Evolutionary conservation across 768 basidiomycete species (phyloP).

Genomic region (Leccinum rimulosum): DNA sequence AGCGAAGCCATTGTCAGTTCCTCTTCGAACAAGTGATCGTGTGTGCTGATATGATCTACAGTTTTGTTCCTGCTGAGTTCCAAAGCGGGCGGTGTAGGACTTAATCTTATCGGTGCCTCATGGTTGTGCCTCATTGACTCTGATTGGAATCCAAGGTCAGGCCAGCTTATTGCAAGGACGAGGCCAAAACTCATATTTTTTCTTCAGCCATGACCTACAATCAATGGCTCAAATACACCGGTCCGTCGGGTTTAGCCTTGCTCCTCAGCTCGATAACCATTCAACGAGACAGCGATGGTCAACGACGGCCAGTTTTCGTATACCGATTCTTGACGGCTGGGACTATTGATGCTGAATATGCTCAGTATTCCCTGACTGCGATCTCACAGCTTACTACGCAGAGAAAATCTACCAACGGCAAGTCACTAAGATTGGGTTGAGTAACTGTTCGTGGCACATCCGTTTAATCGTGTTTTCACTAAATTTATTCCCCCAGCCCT

Average conservation of each 20-base stretch:
- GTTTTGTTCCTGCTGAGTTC: conserved; percentile 91
- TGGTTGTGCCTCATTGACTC: conserved; percentile 83
- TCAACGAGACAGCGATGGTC: conserved; percentile 70
- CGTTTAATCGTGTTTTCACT: conserved; percentile 2
- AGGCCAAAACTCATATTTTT: background rate
- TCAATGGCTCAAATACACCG: conserved; percentile 97
- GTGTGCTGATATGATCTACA: conserved; percentile 28
- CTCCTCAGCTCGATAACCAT: conserved; percentile 4
- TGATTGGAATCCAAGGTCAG: conserved; percentile 90
- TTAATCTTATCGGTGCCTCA: conserved; percentile 91
- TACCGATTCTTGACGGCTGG: conserved; percentile 85
- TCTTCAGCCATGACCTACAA: conserved; percentile 79
- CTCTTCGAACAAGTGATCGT: background rate
- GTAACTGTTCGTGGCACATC: conserved; percentile 60
- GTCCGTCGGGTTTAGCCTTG: conserved; percentile 37
- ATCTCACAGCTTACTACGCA: conserved; percentile 27
- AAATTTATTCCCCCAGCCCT: conserved; percentile 45
- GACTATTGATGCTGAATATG: conserved; percentile 75
- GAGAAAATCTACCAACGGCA: conserved; percentile 94
- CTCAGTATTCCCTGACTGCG: background rate
- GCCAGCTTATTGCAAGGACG: too few species aligned
- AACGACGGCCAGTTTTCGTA: conserved; percentile 87
- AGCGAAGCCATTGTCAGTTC: conserved; percentile 63
- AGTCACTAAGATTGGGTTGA: conserved; percentile 89
- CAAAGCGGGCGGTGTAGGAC: conserved; percentile 93